Base-by-base conservation (phyloP, 352 stramenopile genomes). In the Salisapilia sapeloensis region DNA sequence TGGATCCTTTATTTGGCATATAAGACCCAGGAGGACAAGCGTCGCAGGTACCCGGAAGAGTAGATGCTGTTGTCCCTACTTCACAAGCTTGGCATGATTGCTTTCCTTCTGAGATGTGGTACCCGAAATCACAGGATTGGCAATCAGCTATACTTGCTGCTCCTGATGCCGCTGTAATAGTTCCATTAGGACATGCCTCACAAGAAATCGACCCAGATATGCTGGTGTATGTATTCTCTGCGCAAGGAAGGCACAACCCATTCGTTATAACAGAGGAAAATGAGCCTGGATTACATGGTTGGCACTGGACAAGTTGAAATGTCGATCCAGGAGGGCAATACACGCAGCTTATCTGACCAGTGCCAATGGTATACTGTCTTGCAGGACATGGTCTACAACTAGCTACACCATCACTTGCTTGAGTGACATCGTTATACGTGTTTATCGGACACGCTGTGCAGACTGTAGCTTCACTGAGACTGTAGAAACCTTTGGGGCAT, bases 401-500 rank as follows among this genome's bases (percentile, higher is more conserved):
- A 0, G 53, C 24, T 10, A 26, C 3, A 38, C 6, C 36, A 12
- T 28, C 32, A 12, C 44, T 34, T 4, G 46, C 37, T 1, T 45
- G 35, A 12, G 69, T 34, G 0, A 33, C 32, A 9, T 33, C 30
- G 21, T 48, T 67, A 32, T 50, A 74, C 0, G 60, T 79, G 27
- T 75, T 75, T 3, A 53, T 17, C 15, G 65, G 59, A 20, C 70
- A 85, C 7, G 56, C 31, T 0, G 38, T 37, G 16, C 70, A 85
- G 4, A 14, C 19, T 0, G 42, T 33, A 9, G 44, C 45, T 1
- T 52, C 47, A 2, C 14, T n/a, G 32, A 61, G 54, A 31, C 65
- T 82, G 49, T 58, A 78, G 39, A 71, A 77, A 4, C 70, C 70
- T 33, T 44, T 38, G 0, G 65, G 63, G 24, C 70, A 85, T 13